Conservation (phyloP, 345 rosid species). For the Euphorbia peplus region DNA sequence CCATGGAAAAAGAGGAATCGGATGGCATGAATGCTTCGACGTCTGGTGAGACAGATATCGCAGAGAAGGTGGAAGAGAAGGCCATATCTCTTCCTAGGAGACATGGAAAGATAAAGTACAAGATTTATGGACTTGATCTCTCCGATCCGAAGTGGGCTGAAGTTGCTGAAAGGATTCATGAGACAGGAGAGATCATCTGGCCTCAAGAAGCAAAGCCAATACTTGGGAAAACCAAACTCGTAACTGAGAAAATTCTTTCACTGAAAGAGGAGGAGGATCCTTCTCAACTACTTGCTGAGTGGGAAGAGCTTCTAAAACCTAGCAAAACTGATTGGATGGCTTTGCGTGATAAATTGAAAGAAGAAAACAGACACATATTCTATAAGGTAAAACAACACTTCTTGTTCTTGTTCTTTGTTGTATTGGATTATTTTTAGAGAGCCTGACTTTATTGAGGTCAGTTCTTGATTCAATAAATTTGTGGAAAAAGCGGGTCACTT, state of each 20-base stretch:
- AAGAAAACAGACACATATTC: conserved; percentile 39
- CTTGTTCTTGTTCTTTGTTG: not conserved
- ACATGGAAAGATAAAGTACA: conserved; percentile 76
- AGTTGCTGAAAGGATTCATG: conserved; percentile 65
- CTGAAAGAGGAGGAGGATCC: conserved; percentile 66
- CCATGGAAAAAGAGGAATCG: conserved; percentile 28
- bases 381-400: conserved; percentile 49
- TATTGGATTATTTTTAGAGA: not conserved
- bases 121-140: conserved; percentile 89
- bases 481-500: not conserved
- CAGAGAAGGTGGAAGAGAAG: conserved; percentile 35
- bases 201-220: conserved; percentile 71
- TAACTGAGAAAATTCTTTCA: conserved; percentile 63
- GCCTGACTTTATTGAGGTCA: not conserved
- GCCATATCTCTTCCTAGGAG: conserved; percentile 70
- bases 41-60: conserved; percentile 21
- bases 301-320: conserved; percentile 77
- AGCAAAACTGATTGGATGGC: conserved; percentile 74
- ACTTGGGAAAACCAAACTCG: conserved; percentile 64
- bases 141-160: conserved; percentile 78
- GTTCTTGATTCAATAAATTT: not conserved
- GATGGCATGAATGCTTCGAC: conserved; percentile 29
- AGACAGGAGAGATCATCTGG: conserved; percentile 54
- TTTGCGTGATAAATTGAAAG: conserved; percentile 65
- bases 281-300: conserved; percentile 57